Evolutionary conservation across 2,329 filamentous ascomycete species (phyloP).

Genomic region (Fusarium neocosmosporiellum): DNA sequence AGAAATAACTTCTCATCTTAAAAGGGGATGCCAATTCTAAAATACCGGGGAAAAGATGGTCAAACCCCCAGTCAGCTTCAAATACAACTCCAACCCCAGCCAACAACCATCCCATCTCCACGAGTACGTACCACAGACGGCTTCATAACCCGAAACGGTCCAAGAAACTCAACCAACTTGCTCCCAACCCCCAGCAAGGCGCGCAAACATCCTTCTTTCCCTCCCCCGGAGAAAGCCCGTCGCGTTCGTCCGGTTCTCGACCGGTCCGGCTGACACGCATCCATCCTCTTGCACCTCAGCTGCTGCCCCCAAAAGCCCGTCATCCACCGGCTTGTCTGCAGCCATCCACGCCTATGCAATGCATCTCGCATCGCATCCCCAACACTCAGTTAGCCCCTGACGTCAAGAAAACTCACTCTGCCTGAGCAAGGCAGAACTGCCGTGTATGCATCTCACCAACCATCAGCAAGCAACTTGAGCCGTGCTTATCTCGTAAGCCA

Average conservation of each 20-base stretch:
- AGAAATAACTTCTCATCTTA: conserved; percentile 10
- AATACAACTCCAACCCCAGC: conserved; percentile 11
- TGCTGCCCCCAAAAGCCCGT: conserved; percentile 6
- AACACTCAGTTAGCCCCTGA: conserved; percentile 37
- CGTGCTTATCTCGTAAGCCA: conserved; percentile 17
- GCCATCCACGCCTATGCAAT: conserved; percentile 16
- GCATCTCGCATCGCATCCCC: conserved; percentile 28
- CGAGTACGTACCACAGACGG: conserved; percentile 16
- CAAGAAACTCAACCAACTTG: background rate
- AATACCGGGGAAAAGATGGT: conserved; percentile 30
- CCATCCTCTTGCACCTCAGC: background rate
- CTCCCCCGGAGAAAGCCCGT: conserved; percentile 2
- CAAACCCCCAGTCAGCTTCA: background rate
- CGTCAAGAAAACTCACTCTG: conserved; percentile 22
- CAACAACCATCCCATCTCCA: conserved; percentile 14
- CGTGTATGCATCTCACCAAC: conserved; percentile 27
- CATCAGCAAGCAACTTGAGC: conserved; percentile 14
- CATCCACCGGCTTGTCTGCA: conserved; percentile 8
- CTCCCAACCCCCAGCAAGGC: conserved; percentile 1
- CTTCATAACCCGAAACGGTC: conserved; percentile 9
- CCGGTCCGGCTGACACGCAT: conserved; percentile 6
- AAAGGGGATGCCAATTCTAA: conserved; percentile 35
- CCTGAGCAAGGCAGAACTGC: background rate
- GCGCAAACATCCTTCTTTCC: background rate
- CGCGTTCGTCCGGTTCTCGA: background rate